phyloP scores from a whole-genome alignment of 2,329 filamentous ascomycete species.

The Curvularia sp. region DNA sequence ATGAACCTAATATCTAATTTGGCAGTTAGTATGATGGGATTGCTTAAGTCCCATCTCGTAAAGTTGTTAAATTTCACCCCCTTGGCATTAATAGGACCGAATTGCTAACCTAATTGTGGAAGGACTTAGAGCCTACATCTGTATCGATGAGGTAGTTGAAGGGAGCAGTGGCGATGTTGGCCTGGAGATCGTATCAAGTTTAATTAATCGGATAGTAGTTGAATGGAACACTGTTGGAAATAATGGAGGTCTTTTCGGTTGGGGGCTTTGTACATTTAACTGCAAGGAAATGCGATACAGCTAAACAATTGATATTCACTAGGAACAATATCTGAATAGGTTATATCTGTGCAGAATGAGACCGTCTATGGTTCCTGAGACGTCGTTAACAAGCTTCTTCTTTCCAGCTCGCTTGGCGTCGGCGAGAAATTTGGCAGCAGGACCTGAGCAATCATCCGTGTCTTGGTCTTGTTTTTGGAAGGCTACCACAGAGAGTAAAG shows the following conservation, averaged over 20 bases:
- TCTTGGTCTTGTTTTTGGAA: background rate
- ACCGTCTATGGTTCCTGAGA: background rate
- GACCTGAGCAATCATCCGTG: background rate
- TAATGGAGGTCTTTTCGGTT: background rate
- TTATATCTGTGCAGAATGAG: background rate
- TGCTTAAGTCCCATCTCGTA: conserved; percentile 60
- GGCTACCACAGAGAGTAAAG: background rate
- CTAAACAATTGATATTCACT: background rate
- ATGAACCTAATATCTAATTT: conserved; percentile 40
- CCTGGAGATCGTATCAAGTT: conserved; percentile 15
- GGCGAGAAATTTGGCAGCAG: background rate
- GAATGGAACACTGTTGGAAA: background rate
- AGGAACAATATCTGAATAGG: background rate
- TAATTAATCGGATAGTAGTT: background rate
- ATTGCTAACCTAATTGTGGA: conserved; percentile 58
- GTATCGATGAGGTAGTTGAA: conserved; percentile 58
- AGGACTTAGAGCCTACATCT: conserved; percentile 59
- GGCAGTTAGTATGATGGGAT: conserved; percentile 47
- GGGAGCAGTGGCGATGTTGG: conserved; percentile 50
- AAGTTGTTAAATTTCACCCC: conserved; percentile 65
- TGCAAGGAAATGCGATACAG: background rate
- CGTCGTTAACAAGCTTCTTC: background rate
- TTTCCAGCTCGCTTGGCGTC: background rate
- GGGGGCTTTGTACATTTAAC: background rate
- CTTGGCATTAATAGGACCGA: conserved; percentile 52